A percentile compares a stretch with the other conserved stretches of the same genome.
Conservation (phyloP, 179 eudicot genomes). For the Pouteria campechiana region DNA sequence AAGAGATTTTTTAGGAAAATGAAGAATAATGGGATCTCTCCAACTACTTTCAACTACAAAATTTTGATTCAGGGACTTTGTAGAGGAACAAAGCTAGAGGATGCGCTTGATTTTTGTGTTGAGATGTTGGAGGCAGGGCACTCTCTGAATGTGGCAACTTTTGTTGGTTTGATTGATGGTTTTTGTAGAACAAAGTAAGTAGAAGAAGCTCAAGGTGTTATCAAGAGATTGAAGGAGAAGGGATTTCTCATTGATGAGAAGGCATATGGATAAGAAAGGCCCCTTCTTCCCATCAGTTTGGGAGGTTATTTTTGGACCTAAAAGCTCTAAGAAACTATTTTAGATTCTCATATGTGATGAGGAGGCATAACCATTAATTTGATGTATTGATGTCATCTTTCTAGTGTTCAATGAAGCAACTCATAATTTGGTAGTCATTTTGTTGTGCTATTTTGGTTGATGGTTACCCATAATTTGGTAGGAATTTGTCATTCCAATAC, state of each 20-base stretch:
- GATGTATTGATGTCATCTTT: too few species aligned
- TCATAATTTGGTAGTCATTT: too few species aligned
- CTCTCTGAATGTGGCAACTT: constrained; percentile 57
- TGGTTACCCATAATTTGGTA: too few species aligned
- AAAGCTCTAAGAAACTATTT: constrained; percentile 9
- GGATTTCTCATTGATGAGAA: constrained; percentile 66
- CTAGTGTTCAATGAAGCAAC: too few species aligned
- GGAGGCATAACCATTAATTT: too few species aligned
- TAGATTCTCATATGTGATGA: constrained; percentile 8
- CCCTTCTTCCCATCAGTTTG: constrained; percentile 51
- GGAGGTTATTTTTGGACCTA: constrained; percentile 82
- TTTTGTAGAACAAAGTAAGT: constrained; percentile 66
- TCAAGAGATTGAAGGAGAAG: constrained; percentile 38
- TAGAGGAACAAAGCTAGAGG: constrained; percentile 51
- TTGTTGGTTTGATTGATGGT: constrained; percentile 58
- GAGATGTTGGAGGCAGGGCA: constrained; percentile 88
- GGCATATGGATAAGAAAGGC: constrained; percentile 67
- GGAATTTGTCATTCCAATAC: too few species aligned
- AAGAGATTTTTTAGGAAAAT: constrained; percentile 74
- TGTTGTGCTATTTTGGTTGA: too few species aligned
- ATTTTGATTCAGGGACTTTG: constrained; percentile 54
- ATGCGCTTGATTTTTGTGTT: constrained; percentile 41
- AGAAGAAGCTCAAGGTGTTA: constrained; percentile 48
- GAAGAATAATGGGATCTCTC: constrained; percentile 54
- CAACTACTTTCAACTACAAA: constrained; percentile 68